phyloP scores from a whole-genome alignment of 1,139 yeast species.

The Yamadazyma songkhlaensis region DNA sequence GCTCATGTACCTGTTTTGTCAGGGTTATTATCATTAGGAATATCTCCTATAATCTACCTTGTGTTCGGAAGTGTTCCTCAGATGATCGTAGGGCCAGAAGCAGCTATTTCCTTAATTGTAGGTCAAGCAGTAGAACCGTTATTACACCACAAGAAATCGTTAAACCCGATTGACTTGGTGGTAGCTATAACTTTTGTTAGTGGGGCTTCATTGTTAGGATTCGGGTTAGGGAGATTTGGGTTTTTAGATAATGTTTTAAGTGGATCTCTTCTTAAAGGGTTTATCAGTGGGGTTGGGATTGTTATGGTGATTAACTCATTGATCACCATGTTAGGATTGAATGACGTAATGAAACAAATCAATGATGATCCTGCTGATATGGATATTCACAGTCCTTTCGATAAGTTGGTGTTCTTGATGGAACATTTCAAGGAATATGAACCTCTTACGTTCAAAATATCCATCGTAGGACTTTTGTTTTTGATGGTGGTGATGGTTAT shows the following conservation, averaged over 20 bases:
- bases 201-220: constrained; percentile 70
- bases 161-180: constrained; percentile 64
- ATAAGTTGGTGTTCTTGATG: constrained; percentile 60
- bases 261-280: constrained; percentile 80
- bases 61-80: constrained; percentile 91
- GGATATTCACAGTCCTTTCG: constrained; percentile 77
- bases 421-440: constrained; percentile 41
- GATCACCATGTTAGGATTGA: constrained; percentile 70
- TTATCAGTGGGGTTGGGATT: constrained; percentile 88
- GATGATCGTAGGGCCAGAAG: constrained; percentile 97
- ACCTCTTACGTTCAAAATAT: constrained; percentile 50
- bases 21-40: constrained; percentile 77
- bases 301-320: constrained; percentile 82
- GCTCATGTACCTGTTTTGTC: constrained; percentile 90
- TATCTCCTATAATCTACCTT: constrained; percentile 81
- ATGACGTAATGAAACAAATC: constrained; percentile 31
- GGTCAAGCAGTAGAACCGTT: constrained; percentile 86
- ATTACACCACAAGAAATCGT: constrained; percentile 45
- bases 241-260: constrained; percentile 85
- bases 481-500: constrained; percentile 39
- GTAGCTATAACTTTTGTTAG: constrained; percentile 74
- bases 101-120: constrained; percentile 84
- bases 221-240: constrained; percentile 84
- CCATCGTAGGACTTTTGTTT: constrained; percentile 39
- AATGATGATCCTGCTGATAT: constrained; percentile 31